Base-by-base conservation (phyloP, 345 rosid species). In the Euphorbia pulcherrima region DNA sequence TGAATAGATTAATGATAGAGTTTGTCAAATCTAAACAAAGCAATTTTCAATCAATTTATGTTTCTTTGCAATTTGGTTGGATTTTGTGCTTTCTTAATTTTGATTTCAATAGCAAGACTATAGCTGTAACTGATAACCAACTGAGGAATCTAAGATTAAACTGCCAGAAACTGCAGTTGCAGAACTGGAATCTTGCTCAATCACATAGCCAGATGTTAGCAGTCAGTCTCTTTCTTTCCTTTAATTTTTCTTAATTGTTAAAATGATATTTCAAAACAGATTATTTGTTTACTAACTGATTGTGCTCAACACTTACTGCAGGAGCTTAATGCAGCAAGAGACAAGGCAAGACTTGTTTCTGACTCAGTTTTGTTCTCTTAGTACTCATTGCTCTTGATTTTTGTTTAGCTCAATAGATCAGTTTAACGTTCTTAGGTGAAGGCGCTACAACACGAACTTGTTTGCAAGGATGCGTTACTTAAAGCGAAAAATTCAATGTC, bases 161-260 rank as follows among this genome's bases (percentile, higher is more conserved):
- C 47, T 74, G 68, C 60, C 88, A 86, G 75, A 86, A 84, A 51
- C 61, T 81, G 56, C 87, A 84, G 80, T 37, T 69, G 56, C 93
- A 86, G 75, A 88, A 83, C 72, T 75, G 80, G 79, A 81, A 73
- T 76, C 88, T 88, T 74, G 87, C 88, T 51, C 87, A 84, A 80
- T 67, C 86, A 30, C 83, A 88, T 68, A 84, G 82, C 77, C 87
- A 81, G 68, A 62, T 83, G 65, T 70, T 80, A 73, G 85, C 85
- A 77, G 93, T 84, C 27, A 48, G 92, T 85, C 64, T 41, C 47
- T 11, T 44, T 7, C 37, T 33, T 33, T 33, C 7, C 7, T 33
- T 33, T 33, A 2, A 33, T 33, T 33, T 44, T 83, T 60, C 13
- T 11, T 48, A 55, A 66, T 50, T 48, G 0, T 40, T n/a, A 21